Percentiles rank a stretch among this genome's conserved stretches.
Evolutionary conservation across 495 filamentous ascomycete species (phyloP).

Genomic region (Rhizodiscina lignyota): DNA sequence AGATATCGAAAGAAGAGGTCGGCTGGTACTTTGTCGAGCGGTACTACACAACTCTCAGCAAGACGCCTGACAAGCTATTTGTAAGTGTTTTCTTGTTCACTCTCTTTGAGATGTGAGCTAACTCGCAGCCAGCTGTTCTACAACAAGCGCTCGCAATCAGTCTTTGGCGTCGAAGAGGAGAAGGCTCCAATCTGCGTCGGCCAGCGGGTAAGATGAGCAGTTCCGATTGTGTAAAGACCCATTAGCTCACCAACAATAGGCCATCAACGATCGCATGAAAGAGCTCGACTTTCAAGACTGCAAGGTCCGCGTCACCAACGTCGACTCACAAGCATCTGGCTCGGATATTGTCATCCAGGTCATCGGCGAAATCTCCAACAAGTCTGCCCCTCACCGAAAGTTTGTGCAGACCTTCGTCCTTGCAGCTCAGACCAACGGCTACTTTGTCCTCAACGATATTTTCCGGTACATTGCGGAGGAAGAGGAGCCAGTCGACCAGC

Average conservation of each 20-base stretch:
- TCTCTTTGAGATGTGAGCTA: conserved; percentile 1
- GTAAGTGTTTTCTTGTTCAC: conserved; percentile 29
- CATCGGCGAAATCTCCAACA: conserved; percentile 95
- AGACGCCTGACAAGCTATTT: conserved; percentile 81
- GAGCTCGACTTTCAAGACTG: conserved; percentile 87
- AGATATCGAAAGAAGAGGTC: conserved; percentile 46
- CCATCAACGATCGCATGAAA: conserved; percentile 86
- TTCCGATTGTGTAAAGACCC: background rate
- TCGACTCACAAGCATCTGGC: conserved; percentile 86
- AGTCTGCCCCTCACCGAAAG: conserved; percentile 73
- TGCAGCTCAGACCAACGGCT: conserved; percentile 88
- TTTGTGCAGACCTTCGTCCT: conserved; percentile 98
- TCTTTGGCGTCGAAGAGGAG: conserved; percentile 57
- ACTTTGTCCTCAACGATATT: conserved; percentile 97
- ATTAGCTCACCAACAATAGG: conserved; percentile 29
- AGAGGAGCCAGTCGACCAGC: conserved; percentile 39
- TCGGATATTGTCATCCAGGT: conserved; percentile 92
- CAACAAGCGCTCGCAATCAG: conserved; percentile 29
- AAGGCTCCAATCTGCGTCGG: conserved; percentile 68
- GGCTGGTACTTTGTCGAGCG: conserved; percentile 99
- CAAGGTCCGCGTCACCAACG: conserved; percentile 96
- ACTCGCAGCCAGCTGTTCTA: conserved; percentile 24
- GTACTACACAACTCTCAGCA: conserved; percentile 94
- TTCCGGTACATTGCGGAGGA: conserved; percentile 79
- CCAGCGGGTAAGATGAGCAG: conserved; percentile 40